Conservation (phyloP, 129 eudicot species). For the Calendula officinalis region DNA sequence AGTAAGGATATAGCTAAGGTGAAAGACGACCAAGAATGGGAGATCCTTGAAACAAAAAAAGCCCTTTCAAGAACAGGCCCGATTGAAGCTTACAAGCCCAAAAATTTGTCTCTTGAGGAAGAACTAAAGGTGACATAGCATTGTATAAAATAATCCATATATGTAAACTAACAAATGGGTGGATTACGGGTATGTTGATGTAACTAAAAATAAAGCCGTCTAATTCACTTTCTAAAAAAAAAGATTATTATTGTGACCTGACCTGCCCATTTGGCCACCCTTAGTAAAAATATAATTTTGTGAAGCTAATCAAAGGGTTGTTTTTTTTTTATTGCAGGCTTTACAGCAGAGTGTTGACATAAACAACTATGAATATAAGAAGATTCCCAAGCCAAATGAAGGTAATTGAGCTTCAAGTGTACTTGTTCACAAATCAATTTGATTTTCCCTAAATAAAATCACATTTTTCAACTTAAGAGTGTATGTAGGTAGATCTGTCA, state of each 20-base stretch:
- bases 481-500: neutral
- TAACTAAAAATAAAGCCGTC: neutral
- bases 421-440: conserved; percentile 8
- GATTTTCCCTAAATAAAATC: conserved; percentile 10
- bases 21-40: conserved; percentile 93
- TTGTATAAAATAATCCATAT: neutral
- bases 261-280: neutral
- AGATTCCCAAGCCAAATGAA: conserved; percentile 54
- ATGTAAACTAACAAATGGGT: neutral
- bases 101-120: conserved; percentile 70
- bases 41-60: conserved; percentile 77
- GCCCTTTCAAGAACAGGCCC: conserved; percentile 92
- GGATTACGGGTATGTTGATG: neutral
- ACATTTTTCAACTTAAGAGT: neutral
- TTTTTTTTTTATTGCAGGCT: conserved; percentile 50
- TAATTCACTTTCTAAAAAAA: neutral
- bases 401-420: conserved; percentile 13
- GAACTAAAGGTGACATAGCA: conserved; percentile 65
- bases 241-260: neutral
- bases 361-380: conserved; percentile 70
- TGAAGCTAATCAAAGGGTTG: conserved; percentile 5
- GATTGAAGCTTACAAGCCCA: conserved; percentile 74
- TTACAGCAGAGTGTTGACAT: conserved; percentile 71
- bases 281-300: neutral
- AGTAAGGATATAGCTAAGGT: conserved; percentile 98